A percentile compares a stretch with the other conserved stretches of the same genome.
phyloP scores from a whole-genome alignment of 75 land plant species.

The Cunninghamia lanceolata region DNA sequence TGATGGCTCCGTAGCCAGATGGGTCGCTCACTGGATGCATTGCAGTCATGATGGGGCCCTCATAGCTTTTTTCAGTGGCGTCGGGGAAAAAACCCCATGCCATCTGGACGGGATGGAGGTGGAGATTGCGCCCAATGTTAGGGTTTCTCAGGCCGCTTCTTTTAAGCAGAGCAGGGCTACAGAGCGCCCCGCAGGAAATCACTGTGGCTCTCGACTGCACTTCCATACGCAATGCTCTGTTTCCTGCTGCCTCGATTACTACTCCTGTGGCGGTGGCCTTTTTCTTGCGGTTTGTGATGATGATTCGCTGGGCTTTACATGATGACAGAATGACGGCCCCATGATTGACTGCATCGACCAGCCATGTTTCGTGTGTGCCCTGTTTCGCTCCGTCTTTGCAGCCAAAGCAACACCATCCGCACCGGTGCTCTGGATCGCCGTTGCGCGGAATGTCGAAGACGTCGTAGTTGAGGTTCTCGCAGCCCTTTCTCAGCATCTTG shows the following conservation, averaged over 20 bases:
- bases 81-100: slow-evolving; percentile 87
- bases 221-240: not conserved
- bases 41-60: slow-evolving; percentile 80
- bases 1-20: slow-evolving; percentile 41
- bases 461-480: slow-evolving; percentile 49
- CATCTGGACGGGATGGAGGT: slow-evolving; percentile 69
- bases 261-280: slow-evolving; percentile 46
- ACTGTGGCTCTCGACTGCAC: slow-evolving; percentile 64
- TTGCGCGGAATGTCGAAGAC: slow-evolving; percentile 56
- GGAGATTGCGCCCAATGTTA: slow-evolving; percentile 67
- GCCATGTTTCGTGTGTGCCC: slow-evolving; percentile 78
- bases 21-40: slow-evolving; percentile 29
- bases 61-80: slow-evolving; percentile 41
- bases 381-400: slow-evolving; percentile 70
- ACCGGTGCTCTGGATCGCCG: slow-evolving; percentile 45
- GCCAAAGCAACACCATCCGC: slow-evolving; percentile 82
- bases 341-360: slow-evolving; percentile 57
- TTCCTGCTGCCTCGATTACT: slow-evolving; percentile 14
- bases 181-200: slow-evolving; percentile 69
- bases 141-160: slow-evolving; percentile 62
- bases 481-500: slow-evolving; percentile 58
- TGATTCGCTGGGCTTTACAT: slow-evolving; percentile 24
- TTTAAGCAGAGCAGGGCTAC: slow-evolving; percentile 55
- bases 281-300: not conserved
- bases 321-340: slow-evolving; percentile 54